A percentile compares a stretch with the other conserved stretches of the same genome.
phyloP scores from a whole-genome alignment of 768 basidiomycete genomes.

The Gelatoporia subvermispora region DNA sequence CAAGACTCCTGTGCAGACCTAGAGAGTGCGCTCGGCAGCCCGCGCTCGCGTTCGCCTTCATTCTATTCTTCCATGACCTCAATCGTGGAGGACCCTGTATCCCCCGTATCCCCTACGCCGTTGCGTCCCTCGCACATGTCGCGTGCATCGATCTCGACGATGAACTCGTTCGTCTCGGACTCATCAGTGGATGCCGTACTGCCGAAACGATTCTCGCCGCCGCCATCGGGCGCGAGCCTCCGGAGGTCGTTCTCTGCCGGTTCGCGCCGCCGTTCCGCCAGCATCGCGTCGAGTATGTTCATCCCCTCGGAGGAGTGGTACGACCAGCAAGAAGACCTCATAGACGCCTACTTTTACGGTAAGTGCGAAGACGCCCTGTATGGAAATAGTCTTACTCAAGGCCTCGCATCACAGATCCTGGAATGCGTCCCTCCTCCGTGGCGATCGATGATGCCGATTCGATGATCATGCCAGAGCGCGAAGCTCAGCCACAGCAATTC shows the following conservation, averaged over 20 bases:
- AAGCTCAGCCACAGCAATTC: conserved; percentile 16
- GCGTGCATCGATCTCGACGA: conserved; percentile 24
- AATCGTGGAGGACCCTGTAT: not conserved
- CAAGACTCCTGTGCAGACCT: conserved; percentile 13
- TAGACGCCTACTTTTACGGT: conserved; percentile 41
- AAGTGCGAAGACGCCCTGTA: conserved; percentile 3
- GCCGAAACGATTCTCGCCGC: conserved; percentile 14
- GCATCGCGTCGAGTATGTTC: conserved; percentile 12
- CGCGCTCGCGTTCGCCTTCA: not conserved
- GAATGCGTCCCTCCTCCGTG: conserved; percentile 10
- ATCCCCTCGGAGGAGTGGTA: conserved; percentile 20
- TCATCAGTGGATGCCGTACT: conserved; percentile 26
- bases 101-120: not conserved
- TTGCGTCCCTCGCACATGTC: not conserved
- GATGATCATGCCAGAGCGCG: conserved; percentile 1
- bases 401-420: conserved; percentile 10
- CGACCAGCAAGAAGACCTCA: conserved; percentile 28
- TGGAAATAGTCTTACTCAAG: no score
- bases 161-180: conserved; percentile 25
- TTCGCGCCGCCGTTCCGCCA: conserved; percentile 8
- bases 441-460: conserved; percentile 8
- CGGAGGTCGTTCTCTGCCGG: conserved; percentile 18
- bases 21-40: conserved; percentile 4
- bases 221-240: conserved; percentile 7
- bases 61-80: conserved; percentile 2